Percentiles rank a stretch among this genome's conserved stretches.
Evolutionary conservation across 805 yeast species (phyloP).

Genomic region (Hanseniaspora valbyensis): DNA sequence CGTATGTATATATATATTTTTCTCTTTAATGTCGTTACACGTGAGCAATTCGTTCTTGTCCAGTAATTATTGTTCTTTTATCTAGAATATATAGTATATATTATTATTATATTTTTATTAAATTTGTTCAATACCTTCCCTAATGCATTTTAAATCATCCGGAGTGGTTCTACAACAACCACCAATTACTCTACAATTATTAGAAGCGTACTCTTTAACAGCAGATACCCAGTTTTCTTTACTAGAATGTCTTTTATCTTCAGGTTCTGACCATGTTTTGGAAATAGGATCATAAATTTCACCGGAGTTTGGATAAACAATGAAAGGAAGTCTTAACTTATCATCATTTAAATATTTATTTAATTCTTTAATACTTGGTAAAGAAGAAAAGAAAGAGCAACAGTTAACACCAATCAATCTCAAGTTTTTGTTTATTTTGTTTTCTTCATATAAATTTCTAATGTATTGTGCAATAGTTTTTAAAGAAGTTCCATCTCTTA

Average conservation of each 20-base stretch:
- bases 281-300: constrained; percentile 44
- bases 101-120: too few relatives aligned
- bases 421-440: constrained; percentile 8
- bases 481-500: constrained; percentile 43
- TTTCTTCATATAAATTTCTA: background rate
- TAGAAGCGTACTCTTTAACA: constrained; percentile 17
- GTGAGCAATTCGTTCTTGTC: too few relatives aligned
- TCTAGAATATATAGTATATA: too few relatives aligned
- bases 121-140: background rate
- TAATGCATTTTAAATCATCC: constrained; percentile 25
- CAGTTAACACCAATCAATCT: constrained; percentile 51
- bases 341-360: constrained; percentile 4
- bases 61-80: too few relatives aligned
- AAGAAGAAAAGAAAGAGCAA: constrained; percentile 29
- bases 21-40: too few relatives aligned
- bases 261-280: constrained; percentile 32
- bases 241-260: background rate
- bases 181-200: constrained; percentile 46
- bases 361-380: background rate
- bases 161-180: constrained; percentile 72
- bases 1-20: too few relatives aligned
- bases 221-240: constrained; percentile 29
- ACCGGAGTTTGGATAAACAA: constrained; percentile 62
- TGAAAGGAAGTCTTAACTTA: background rate
- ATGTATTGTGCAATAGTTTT: background rate